Evolutionary conservation across 1,139 yeast species (phyloP).

Genomic region (Nadsonia commutata): DNA sequence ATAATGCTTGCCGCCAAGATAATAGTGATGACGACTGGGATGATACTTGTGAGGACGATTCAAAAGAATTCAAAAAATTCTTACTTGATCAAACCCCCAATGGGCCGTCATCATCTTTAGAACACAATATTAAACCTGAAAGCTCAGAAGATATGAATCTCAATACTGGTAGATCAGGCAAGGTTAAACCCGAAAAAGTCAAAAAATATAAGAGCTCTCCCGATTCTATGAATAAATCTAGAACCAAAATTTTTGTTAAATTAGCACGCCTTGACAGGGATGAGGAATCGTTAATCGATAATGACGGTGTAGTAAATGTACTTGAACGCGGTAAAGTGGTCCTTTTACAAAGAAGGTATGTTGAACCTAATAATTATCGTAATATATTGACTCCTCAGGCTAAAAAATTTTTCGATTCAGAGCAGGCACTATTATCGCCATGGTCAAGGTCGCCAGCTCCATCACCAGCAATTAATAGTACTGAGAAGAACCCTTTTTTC

Average conservation of each 20-base stretch:
- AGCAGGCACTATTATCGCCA: conserved; percentile 20
- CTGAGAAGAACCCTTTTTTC: conserved; percentile 18
- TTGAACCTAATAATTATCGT: background rate
- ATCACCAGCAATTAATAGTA: conserved; percentile 20
- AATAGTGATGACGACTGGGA: conserved; percentile 16
- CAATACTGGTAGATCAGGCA: too few relatives aligned
- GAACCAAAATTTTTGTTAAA: background rate
- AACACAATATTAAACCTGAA: too few relatives aligned
- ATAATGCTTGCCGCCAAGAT: background rate
- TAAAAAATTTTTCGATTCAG: conserved; percentile 14
- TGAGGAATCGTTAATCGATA: background rate
- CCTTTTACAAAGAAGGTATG: background rate
- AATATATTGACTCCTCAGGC: conserved; percentile 2
- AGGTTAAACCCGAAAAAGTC: too few relatives aligned
- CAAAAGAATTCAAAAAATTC: too few relatives aligned
- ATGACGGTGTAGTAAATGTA: background rate
- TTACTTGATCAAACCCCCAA: too few relatives aligned
- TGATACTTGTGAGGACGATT: conserved; percentile 2
- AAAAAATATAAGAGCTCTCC: too few relatives aligned
- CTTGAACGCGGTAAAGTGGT: background rate
- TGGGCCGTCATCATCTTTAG: too few relatives aligned
- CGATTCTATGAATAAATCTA: conserved; percentile 4
- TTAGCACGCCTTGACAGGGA: background rate
- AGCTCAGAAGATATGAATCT: too few relatives aligned
- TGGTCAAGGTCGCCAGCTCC: conserved; percentile 24